Percentiles rank a stretch among this genome's conserved stretches.
Conservation (phyloP, 306 rosid species). For the Vigna trinervia region DNA sequence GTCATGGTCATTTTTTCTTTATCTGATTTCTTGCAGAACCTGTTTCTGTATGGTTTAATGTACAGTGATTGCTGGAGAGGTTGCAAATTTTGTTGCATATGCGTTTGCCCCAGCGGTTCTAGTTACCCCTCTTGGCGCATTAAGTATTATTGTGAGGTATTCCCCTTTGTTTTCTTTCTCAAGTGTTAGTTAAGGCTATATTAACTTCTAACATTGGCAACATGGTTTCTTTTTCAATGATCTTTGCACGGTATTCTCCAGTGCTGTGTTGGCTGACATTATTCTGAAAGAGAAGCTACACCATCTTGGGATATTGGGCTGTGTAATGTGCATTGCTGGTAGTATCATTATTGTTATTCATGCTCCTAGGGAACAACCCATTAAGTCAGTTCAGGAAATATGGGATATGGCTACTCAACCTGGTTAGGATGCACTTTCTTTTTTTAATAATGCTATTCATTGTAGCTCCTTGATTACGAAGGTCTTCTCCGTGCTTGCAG, state of each 20-base stretch:
- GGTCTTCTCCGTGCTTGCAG: constrained; percentile 53
- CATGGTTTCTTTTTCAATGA: constrained; percentile 27
- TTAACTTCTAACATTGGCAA: constrained; percentile 31
- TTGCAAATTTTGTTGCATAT: constrained; percentile 84
- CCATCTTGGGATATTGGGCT: constrained; percentile 79
- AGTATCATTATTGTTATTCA: constrained; percentile 72
- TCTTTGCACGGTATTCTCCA: constrained; percentile 42
- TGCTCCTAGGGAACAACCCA: constrained; percentile 79
- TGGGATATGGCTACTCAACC: constrained; percentile 92
- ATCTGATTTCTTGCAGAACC: constrained; percentile 54
- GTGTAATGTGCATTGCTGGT: constrained; percentile 85
- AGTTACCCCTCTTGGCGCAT: constrained; percentile 94
- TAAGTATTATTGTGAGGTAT: constrained; percentile 89
- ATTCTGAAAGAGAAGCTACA: constrained; percentile 81
- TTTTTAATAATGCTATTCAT: constrained; percentile 11
- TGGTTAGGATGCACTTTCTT: constrained; percentile 52
- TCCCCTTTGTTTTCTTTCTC: constrained; percentile 35
- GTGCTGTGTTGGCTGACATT: constrained; percentile 87
- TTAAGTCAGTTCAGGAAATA: constrained; percentile 73
- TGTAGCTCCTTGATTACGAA: constrained; percentile 32
- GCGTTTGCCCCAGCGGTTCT: constrained; percentile 95
- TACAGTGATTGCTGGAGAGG: constrained; percentile 90
- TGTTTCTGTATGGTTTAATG: constrained; percentile 56
- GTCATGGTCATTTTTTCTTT: constrained; percentile 33
- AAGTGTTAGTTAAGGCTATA: not conserved